Base-by-base conservation (phyloP, 2,329 filamentous ascomycete genomes). In the Epichloe elymi region DNA sequence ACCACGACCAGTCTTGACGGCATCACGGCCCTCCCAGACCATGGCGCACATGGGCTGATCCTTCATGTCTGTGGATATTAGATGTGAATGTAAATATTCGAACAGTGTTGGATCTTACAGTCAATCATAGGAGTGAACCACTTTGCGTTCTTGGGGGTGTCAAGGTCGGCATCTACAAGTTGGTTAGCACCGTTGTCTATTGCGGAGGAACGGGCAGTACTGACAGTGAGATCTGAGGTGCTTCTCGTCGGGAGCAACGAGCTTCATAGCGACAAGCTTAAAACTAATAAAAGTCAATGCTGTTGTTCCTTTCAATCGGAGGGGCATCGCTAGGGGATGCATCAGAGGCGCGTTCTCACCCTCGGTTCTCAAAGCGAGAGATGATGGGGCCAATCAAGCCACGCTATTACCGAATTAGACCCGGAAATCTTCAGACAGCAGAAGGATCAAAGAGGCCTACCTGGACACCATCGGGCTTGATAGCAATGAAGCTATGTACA, bases 401-500 rank as follows among this genome's bases (percentile, higher is more conserved):
- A 77, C 93, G 91, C 90, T 96, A 68, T 54, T 48, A 8, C 15
- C 5, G 23, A 36, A 38, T 49, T 30, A 49, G 48, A 37, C 30
- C 10, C n/a, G 33, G 5, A 36, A 4, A 14, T 14, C 19, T 40
- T 37, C 14, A 10, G 12, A 40, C 17, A 15, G 3, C 39, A 30
- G 20, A 42, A n/a, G 23, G 11, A 14, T 2, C 43, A 33, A 35
- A 15, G 8, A 48, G 52, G 30, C 75, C 62, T 84, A 95, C 89
- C 85, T 96, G 93, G 76, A 97, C 93, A 73, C 93, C 93, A 77
- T 97, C 93, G 65, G 91, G 93, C 89, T 98, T 98, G 83, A 98
- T 88, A 71, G 93, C 93, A 82, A 97, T 97, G 87, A 97, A 97
- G 79, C 91, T 97, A 67, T 62, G 61, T 14, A 49, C 26, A 51